phyloP scores from a whole-genome alignment of 179 eudicot species.

The Kewa caespitosa region DNA sequence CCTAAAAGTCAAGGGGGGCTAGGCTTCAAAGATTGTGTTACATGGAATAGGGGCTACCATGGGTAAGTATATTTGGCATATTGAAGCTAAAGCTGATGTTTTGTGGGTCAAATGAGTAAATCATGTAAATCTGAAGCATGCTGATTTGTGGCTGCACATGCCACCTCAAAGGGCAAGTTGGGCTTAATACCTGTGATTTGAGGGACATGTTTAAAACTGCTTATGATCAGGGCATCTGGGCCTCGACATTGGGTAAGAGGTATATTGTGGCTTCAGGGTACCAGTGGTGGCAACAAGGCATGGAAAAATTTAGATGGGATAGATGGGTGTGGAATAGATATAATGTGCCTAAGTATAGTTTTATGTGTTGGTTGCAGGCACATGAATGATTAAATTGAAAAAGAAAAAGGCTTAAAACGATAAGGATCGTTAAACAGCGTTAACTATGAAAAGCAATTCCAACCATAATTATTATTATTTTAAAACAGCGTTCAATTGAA shows the following conservation, averaged over 20 bases:
- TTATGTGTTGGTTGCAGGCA: neutral
- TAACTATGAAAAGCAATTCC: too few relatives aligned
- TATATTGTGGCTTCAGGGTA: neutral
- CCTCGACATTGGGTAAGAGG: neutral
- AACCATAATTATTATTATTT: too few relatives aligned
- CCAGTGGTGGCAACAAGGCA: neutral
- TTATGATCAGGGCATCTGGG: neutral
- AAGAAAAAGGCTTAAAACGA: too few relatives aligned
- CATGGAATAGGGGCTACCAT: too few relatives aligned
- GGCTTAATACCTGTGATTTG: neutral
- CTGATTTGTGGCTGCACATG: neutral
- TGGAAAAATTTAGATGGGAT: neutral
- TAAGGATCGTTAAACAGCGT: too few relatives aligned
- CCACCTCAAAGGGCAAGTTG: neutral
- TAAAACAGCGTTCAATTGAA: too few relatives aligned
- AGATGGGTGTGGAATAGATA: neutral
- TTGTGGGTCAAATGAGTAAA: neutral
- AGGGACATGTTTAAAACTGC: neutral
- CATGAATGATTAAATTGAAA: neutral
- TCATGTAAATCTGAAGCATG: neutral
- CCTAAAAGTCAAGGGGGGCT: too few relatives aligned
- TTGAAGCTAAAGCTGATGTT: neutral
- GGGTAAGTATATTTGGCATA: too few relatives aligned
- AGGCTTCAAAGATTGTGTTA: too few relatives aligned
- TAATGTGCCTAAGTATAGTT: neutral